Evolutionary conservation across 2,329 filamentous ascomycete species (phyloP).

Genomic region (Alternaria rosae): DNA sequence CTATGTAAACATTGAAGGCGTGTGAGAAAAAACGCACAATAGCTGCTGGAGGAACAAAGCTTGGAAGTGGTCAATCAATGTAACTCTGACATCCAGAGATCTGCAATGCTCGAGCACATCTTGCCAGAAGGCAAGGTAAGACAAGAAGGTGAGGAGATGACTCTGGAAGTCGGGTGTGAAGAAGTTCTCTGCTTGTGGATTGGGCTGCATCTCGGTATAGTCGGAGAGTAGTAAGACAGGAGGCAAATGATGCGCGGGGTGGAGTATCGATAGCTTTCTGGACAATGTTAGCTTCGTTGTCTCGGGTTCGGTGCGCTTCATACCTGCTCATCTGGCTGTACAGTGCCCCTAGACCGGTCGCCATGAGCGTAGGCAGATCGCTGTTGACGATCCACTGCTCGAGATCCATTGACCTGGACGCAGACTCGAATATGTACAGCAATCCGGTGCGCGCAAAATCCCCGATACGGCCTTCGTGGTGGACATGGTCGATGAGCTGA

Average conservation of each 20-base stretch:
- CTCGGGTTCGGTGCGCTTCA: conserved; percentile 12
- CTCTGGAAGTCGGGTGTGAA: conserved; percentile 78
- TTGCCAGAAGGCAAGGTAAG: conserved; percentile 96
- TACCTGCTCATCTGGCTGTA: conserved; percentile 73
- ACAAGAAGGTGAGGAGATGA: conserved; percentile 93
- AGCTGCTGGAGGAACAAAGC: conserved; percentile 95
- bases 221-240: conserved; percentile 89
- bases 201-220: conserved; percentile 75
- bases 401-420: conserved; percentile 79
- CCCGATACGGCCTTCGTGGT: conserved; percentile 91
- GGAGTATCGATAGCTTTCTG: conserved; percentile 81
- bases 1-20: neutral
- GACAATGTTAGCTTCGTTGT: conserved; percentile 14
- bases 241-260: conserved; percentile 76
- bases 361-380: conserved; percentile 95
- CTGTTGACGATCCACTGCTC: conserved; percentile 98
- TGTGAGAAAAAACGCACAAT: conserved; percentile 64
- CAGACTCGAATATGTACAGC: conserved; percentile 94
- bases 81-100: conserved; percentile 90
- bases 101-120: conserved; percentile 96
- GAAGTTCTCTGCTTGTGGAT: conserved; percentile 72
- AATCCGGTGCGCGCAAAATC: conserved; percentile 95
- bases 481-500: conserved; percentile 93
- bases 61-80: conserved; percentile 94
- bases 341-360: conserved; percentile 84